Base-by-base conservation (phyloP, 345 rosid species). In the Brassica nigra region DNA sequence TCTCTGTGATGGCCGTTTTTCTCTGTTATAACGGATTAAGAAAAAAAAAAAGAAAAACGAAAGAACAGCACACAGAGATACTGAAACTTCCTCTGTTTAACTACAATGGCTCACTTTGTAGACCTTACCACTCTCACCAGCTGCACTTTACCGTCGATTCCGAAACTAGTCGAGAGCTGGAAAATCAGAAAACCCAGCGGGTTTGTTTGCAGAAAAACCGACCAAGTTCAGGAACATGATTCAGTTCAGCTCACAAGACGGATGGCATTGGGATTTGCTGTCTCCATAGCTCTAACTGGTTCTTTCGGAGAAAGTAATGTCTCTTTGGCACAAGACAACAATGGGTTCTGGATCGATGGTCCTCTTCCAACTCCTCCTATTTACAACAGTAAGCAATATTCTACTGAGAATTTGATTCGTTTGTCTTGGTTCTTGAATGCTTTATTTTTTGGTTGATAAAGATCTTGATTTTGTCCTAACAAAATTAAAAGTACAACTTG, bases 251-350 rank as follows among this genome's bases (percentile, higher is more conserved):
- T 85, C 34, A 84, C 91, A 61, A 89, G 93, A 82, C 85, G 95
- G 66, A 78, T 83, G 34, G 81, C 91, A 44, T n/a, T 95, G 62
- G 77, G 89, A 78, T 87, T 88, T 75, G 83, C 89, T 77, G 77
- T 76, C 37, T 91, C 95, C 0, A 31, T 89, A 47, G 81, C 90
- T 36, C 82, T 90, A 1, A 20, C 77, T 34, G 90, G 83, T 42
- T 54, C 59, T 62, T 69, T 75, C 3, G 78, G 81, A 9, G 2
- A 16, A 28, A 76, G 70, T 8, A 84, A 80, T 27, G 68, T 70
- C 34, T 85, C 95, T 33, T 79, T 83, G 6, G 97, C 97, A 4
- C 85, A 89, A 75, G 91, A 87, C 44, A 95, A 88, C 42, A 95
- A 92, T 62, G 91, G 91, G 3, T 89, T 80, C 69, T 91, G 94